Conservation (phyloP, 2,329 filamentous ascomycete genomes). For the Exophiala alcalophila region DNA sequence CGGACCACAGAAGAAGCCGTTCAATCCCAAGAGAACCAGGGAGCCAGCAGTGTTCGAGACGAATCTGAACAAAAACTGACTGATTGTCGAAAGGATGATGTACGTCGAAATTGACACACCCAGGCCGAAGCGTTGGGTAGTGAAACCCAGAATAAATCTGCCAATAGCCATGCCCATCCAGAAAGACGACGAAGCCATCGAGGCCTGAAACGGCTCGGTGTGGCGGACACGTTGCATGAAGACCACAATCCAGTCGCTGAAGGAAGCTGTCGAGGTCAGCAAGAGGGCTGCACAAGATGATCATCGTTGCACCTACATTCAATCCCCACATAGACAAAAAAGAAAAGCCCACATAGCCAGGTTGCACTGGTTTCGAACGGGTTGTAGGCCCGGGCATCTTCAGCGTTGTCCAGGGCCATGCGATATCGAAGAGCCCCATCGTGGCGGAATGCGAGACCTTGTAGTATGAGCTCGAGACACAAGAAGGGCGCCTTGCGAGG, state of each 20-base stretch:
- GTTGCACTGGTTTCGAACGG: slow-evolving; percentile 32
- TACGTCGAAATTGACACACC: slow-evolving; percentile 32
- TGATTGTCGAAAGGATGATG: slow-evolving; percentile 17
- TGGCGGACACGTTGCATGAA: slow-evolving; percentile 46
- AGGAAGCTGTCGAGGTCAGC: slow-evolving; percentile 32
- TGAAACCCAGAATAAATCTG: slow-evolving; percentile 35
- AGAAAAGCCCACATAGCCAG: slow-evolving; percentile 45
- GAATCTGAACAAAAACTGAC: slow-evolving; percentile 13
- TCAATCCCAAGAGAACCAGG: slow-evolving; percentile 33
- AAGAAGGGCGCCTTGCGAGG: slow-evolving; percentile 1
- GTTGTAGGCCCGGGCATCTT: slow-evolving; percentile 6
- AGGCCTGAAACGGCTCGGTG: slow-evolving; percentile 38
- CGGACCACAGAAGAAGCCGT: slow-evolving; percentile 44
- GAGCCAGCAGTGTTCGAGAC: slow-evolving; percentile 29
- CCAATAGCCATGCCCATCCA: slow-evolving; percentile 47
- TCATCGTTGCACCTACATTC: slow-evolving; percentile 33
- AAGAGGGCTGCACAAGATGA: slow-evolving; percentile 3
- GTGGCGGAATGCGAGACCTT: slow-evolving; percentile 39
- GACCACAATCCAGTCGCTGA: slow-evolving; percentile 48
- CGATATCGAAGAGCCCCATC: slow-evolving; percentile 37
- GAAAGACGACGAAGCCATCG: slow-evolving; percentile 44
- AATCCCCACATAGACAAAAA: slow-evolving; percentile 46
- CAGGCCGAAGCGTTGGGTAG: slow-evolving; percentile 36
- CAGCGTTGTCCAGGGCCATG: neutral
- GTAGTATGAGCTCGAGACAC: slow-evolving; percentile 20